Percentiles rank a stretch among this genome's conserved stretches.
Conservation (phyloP, 83 land plant species). For the Picea engelmannii region DNA sequence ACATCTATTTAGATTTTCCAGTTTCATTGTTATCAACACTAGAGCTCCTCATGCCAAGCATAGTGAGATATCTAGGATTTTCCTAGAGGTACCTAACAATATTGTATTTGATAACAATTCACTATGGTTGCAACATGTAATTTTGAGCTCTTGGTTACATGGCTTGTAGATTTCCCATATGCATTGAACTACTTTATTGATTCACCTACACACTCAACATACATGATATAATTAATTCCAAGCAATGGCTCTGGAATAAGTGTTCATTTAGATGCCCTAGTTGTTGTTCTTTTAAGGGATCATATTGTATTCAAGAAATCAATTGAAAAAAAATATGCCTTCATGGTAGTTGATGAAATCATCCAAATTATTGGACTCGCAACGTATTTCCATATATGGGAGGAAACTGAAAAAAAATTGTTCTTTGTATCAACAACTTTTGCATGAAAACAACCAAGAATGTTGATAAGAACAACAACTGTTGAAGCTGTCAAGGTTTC, state of each 20-base stretch:
- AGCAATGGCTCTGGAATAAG: slow-evolving; percentile 29
- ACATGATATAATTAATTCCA: slow-evolving; percentile 74
- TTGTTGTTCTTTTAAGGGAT: too few species aligned
- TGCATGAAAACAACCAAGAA: slow-evolving; percentile 48
- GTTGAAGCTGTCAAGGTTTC: slow-evolving; percentile 63
- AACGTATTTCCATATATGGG: slow-evolving; percentile 77
- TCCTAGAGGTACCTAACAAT: slow-evolving; percentile 29
- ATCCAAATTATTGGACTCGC: slow-evolving; percentile 89
- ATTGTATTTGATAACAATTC: slow-evolving; percentile 16
- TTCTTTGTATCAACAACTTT: slow-evolving; percentile 42
- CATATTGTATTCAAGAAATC: too few species aligned
- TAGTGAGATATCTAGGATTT: slow-evolving; percentile 78
- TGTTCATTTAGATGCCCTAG: too few species aligned
- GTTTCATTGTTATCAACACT: slow-evolving; percentile 57
- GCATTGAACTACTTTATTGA: slow-evolving; percentile 78
- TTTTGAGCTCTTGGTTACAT: slow-evolving; percentile 78
- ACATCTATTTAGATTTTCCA: slow-evolving; percentile 71
- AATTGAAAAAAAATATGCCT: too few species aligned
- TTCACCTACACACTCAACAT: slow-evolving; percentile 80
- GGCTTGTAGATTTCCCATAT: slow-evolving; percentile 86
- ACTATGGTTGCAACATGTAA: slow-evolving; percentile 66
- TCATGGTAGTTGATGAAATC: slow-evolving; percentile 67
- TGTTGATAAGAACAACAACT: slow-evolving; percentile 62
- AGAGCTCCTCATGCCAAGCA: slow-evolving; percentile 81
- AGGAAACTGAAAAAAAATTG: slow-evolving; percentile 68